Base-by-base conservation (phyloP, 164 flowering plant species). In the Magnolia changhungtana region DNA sequence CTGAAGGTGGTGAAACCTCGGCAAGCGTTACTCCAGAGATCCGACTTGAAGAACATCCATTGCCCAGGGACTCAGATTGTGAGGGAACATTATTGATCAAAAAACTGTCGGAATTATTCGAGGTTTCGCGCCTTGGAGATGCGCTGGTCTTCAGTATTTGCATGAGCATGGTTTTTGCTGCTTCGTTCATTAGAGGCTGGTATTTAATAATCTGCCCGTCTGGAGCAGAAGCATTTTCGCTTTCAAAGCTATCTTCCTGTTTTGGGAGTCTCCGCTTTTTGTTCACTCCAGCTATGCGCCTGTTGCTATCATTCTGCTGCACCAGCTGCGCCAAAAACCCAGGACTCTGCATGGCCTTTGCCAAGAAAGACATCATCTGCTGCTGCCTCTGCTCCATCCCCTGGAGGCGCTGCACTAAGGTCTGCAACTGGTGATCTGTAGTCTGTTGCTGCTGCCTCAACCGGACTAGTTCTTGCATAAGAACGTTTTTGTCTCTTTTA, bases 341-440 rank as follows among this genome's bases (percentile, higher is more conserved):
- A 66, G 99, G 97, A 75, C 95, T 95, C 75, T 90, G 96, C 76
- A 95, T 90, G 45, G 97, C 98, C 81, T 93, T 95, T 20, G 98
- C 99, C 69, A 95, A 81, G 84, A 95, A 95, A 23, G 99, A 93
- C 97, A 95, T 95, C 99, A 95, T 93, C 75, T 95, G 98, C 67
- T 93, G 97, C 77, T 95, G 99, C 51, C 99, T 80, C 82, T 92
- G 98, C 78, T 95, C 99, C 99, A 95, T 95, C 10, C 93, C 98
- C 72, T 95, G 97, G 78, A 95, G 92, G 50, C 93, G 94, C 75
- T 95, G 96, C 74, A 87, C 89, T 88, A 93, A 83, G 23, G 89
- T 84, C 79, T 93, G 97, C 75, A 95, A 84, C 82, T 93, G 98
- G 81, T 84, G 85, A 77, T 93, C 98, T 52, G 99, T 95, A 29